Evolutionary conservation across 1,284 basidiomycete species (phyloP).

Genomic region (Inonotus obliquus): DNA sequence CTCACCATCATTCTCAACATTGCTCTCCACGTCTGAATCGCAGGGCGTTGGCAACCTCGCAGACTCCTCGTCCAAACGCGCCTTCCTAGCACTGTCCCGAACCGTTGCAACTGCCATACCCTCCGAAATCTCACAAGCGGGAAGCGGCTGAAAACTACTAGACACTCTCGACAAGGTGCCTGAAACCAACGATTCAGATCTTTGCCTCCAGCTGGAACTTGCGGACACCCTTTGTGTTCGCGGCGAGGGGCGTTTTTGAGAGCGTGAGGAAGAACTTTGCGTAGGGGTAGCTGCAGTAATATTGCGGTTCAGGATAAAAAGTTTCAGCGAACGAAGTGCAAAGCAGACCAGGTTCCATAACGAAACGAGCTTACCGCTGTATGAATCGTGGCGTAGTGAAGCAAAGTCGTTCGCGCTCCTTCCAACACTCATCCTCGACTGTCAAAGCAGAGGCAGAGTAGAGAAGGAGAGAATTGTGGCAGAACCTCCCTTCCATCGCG

Average conservation of each 20-base stretch:
- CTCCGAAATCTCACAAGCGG: neutral
- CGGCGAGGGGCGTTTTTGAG: neutral
- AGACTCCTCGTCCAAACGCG: neutral
- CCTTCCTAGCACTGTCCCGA: neutral
- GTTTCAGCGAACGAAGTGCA: neutral
- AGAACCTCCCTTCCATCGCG: neutral
- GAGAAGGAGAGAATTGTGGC: neutral
- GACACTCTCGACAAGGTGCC: neutral
- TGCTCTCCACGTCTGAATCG: neutral
- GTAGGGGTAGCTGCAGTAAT: neutral
- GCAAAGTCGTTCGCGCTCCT: neutral
- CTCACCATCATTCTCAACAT: neutral
- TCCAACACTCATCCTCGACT: neutral
- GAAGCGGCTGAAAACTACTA: neutral
- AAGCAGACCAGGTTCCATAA: neutral
- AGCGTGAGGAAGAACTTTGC: neutral
- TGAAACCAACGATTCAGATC: neutral
- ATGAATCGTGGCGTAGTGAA: neutral
- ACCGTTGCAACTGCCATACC: neutral
- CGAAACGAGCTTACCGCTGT: neutral
- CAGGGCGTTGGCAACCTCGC: neutral
- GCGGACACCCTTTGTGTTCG: neutral
- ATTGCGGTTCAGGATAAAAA: neutral
- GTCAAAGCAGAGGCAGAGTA: neutral
- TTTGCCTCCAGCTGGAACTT: neutral